These are phyloP conservation scores for Hyaloperonospora brassicae DNA, from an alignment of 352 stramenopile species.

Conservation along the genomic window DNA sequence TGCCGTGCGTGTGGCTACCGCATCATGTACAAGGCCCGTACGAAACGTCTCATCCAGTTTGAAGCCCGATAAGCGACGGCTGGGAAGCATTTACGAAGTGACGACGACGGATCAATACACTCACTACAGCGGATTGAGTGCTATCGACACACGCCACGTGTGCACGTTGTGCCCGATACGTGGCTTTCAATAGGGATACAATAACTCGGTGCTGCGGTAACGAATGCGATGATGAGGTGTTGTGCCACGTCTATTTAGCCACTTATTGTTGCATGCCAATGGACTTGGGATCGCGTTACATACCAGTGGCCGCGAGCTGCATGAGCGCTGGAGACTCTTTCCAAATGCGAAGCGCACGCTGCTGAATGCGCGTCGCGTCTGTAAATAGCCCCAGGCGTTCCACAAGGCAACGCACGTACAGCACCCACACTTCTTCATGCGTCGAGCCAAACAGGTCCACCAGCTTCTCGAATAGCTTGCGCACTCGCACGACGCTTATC, in stretches of 20 bases:
- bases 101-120: background rate
- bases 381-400: constrained; percentile 38
- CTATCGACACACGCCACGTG: background rate
- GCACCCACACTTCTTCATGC: constrained; percentile 61
- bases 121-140: background rate
- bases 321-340: constrained; percentile 47
- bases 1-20: constrained; percentile 95
- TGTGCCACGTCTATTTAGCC: constrained; percentile 21
- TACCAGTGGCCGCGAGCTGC: constrained; percentile 37
- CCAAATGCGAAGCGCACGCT: constrained; percentile 59
- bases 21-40: constrained; percentile 97
- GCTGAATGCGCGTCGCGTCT: constrained; percentile 60
- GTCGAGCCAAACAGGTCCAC: constrained; percentile 62
- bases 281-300: constrained; percentile 11
- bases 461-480: constrained; percentile 73
- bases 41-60: constrained; percentile 91
- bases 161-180: constrained; percentile 12
- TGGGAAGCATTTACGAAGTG: constrained; percentile 2
- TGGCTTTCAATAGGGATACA: constrained; percentile 8
- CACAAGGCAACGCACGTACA: constrained; percentile 46
- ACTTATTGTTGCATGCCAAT: background rate
- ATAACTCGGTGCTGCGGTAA: background rate
- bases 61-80: constrained; percentile 63
- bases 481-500: constrained; percentile 38
- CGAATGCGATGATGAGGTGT: background rate